Conservation (phyloP, 805 yeast species). For the Metschnikowia kunwiensis region DNA sequence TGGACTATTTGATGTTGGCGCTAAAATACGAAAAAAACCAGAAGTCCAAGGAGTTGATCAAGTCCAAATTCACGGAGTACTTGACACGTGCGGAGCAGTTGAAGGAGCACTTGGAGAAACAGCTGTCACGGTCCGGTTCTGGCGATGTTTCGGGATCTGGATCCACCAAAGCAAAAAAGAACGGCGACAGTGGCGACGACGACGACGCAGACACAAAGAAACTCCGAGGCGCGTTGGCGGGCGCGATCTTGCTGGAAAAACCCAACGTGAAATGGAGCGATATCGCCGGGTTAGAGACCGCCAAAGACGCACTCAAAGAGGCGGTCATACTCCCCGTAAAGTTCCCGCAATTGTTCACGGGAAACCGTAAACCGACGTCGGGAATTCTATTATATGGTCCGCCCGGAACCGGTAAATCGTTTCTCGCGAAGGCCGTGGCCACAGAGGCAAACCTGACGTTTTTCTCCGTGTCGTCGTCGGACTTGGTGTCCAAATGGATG, state of each 20-base stretch:
- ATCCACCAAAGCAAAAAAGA: conserved; percentile 53
- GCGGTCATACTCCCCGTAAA: conserved; percentile 95
- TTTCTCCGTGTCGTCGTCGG: conserved; percentile 93
- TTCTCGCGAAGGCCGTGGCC: conserved; percentile 95
- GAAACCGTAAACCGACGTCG: conserved; percentile 87
- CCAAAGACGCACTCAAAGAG: conserved; percentile 94
- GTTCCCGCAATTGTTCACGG: conserved; percentile 93
- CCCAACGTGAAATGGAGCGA: conserved; percentile 95
- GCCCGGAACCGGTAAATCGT: conserved; percentile 98
- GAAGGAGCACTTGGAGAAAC: conserved; percentile 79
- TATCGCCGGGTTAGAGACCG: conserved; percentile 92
- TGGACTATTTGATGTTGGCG: conserved; percentile 94
- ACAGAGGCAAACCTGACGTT: conserved; percentile 97
- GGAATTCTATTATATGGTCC: conserved; percentile 72
- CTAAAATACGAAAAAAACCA: conserved; percentile 89
- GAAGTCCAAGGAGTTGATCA: conserved; percentile 81
- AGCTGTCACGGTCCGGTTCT: conserved; percentile 42
- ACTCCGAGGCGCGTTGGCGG: conserved; percentile 83
- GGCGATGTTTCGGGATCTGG: conserved; percentile 55
- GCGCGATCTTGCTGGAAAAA: conserved; percentile 85
- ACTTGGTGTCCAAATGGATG: conserved; percentile 98
- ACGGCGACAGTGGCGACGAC: conserved; percentile 49
- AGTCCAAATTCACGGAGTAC: conserved; percentile 88
- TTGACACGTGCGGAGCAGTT: conserved; percentile 89
- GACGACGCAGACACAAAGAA: conserved; percentile 85